A percentile compares a stretch with the other conserved stretches of the same genome.
Conservation (phyloP, 371 early-diverging fungal species). For the Apophysomyces trapeziformis region DNA sequence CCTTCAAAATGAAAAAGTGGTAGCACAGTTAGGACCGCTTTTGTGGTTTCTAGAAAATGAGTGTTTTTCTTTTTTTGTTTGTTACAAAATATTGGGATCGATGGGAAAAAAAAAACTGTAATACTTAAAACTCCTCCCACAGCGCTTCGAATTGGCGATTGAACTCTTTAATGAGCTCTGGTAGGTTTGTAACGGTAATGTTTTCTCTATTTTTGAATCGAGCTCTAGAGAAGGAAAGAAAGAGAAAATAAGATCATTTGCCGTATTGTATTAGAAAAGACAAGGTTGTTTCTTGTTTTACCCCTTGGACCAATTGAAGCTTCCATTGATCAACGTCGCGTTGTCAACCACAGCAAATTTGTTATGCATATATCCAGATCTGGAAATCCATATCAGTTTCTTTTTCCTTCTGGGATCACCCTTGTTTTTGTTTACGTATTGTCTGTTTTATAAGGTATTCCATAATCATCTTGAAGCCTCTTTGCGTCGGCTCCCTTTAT, state of each 20-base stretch:
- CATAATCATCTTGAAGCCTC: constrained; percentile 53
- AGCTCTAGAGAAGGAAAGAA: constrained; percentile 35
- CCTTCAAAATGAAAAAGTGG: neutral
- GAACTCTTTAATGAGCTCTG: constrained; percentile 54
- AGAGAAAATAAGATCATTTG: constrained; percentile 1
- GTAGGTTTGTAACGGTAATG: constrained; percentile 58
- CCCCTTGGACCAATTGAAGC: constrained; percentile 70
- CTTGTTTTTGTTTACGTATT: constrained; percentile 34
- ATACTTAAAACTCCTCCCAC: constrained; percentile 48
- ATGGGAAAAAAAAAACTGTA: neutral
- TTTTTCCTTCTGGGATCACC: neutral
- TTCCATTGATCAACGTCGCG: constrained; percentile 54
- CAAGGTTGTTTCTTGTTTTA: constrained; percentile 15
- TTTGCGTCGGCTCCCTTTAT: constrained; percentile 62
- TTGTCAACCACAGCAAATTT: constrained; percentile 62
- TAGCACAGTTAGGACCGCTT: neutral
- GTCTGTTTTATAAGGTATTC: constrained; percentile 59
- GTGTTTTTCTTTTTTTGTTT: neutral
- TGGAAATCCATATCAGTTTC: constrained; percentile 12
- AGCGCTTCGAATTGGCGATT: constrained; percentile 55
- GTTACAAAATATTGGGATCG: neutral
- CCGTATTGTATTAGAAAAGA: too few relatives aligned
- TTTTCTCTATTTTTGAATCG: constrained; percentile 65
- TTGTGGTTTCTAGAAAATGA: too few relatives aligned
- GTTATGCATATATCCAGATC: constrained; percentile 63